Evolutionary conservation across 768 basidiomycete species (phyloP).

Genomic region (Clitopilus passeckerianus): DNA sequence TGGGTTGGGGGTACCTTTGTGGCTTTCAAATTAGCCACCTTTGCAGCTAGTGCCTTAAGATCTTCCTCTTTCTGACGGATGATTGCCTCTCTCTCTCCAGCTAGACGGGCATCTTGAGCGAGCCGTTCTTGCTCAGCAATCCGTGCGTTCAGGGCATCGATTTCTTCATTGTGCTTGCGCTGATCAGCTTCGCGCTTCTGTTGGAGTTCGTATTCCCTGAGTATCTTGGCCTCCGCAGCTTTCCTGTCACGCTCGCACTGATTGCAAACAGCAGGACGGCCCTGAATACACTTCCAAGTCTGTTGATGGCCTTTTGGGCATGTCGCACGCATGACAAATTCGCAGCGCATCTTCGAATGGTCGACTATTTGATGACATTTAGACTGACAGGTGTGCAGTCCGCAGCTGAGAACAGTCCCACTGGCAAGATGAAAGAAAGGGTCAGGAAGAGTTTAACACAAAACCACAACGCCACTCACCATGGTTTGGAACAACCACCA

Average conservation of each 20-base stretch:
- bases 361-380: slow-evolving; percentile 56
- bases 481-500: slow-evolving; percentile 57
- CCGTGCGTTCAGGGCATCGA: slow-evolving; percentile 39
- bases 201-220: slow-evolving; percentile 35
- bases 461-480: too few relatives aligned
- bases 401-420: slow-evolving; percentile 42
- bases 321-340: slow-evolving; percentile 22
- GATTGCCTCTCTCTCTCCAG: slow-evolving; percentile 26
- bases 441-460: too few relatives aligned
- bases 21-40: background rate
- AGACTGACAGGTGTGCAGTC: slow-evolving; percentile 48
- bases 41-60: slow-evolving; percentile 24
- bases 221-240: slow-evolving; percentile 31
- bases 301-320: slow-evolving; percentile 43
- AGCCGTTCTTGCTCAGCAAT: slow-evolving; percentile 28
- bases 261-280: slow-evolving; percentile 29
- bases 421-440: slow-evolving; percentile 33
- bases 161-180: slow-evolving; percentile 30
- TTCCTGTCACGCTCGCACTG: slow-evolving; percentile 43
- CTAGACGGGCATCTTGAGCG: slow-evolving; percentile 29
- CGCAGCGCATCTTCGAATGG: slow-evolving; percentile 51
- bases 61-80: slow-evolving; percentile 41
- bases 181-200: slow-evolving; percentile 40
- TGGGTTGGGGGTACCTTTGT: background rate
- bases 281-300: slow-evolving; percentile 38